Evolutionary conservation across 495 filamentous ascomycete species (phyloP), one percentile per base, ranked within the genome.

Genomic region (Glutinoglossum americanum): DNA sequence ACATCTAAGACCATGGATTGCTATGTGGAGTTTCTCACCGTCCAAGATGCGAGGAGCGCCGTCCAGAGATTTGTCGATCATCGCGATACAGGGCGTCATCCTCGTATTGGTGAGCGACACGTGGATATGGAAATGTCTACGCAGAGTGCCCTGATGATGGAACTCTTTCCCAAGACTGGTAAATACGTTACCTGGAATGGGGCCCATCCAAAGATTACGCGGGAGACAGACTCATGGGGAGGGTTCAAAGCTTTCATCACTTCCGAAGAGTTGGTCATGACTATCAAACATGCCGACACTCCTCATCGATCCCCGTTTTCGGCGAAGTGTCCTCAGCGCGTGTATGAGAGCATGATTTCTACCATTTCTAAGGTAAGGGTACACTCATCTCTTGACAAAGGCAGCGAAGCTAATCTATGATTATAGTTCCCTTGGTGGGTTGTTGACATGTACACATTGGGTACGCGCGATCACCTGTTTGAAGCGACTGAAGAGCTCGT

Each of bases 1-100:
- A 85, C 82, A 0, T 76, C 76, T 51, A 90, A 89, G 74, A 89
- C 86, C 0, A 78, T 81, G 67, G 83, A 89, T 55, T 82, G 76
- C 58, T 92, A 72, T 60, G 78, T 85, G 32, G 86, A 92, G 63
- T 80, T 89, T 51, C 56, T 69, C 32, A 75, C 71, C 6, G 57
- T 69, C 0, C 59, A 68, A 0, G 80, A 82, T 64, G 85, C 84
- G 0, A 61, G 71, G 11, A 68, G 68, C 10, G 70, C 76, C 0
- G 71, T 80, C 5, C 70, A 76, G 30, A 73, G 75, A 13, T 72
- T 73, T 59, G 62, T 70, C 25, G 63, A 47, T 0, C 69, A 69
- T 15, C 59, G 70, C 10, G 58, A 60, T 8, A 63, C 67, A 57
- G 71, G 72, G 10, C 74, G 76, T 21, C 63, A 66, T 10, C 70